phyloP scores from a whole-genome alignment of 495 filamentous ascomycete species.

The Podospora sp. region DNA sequence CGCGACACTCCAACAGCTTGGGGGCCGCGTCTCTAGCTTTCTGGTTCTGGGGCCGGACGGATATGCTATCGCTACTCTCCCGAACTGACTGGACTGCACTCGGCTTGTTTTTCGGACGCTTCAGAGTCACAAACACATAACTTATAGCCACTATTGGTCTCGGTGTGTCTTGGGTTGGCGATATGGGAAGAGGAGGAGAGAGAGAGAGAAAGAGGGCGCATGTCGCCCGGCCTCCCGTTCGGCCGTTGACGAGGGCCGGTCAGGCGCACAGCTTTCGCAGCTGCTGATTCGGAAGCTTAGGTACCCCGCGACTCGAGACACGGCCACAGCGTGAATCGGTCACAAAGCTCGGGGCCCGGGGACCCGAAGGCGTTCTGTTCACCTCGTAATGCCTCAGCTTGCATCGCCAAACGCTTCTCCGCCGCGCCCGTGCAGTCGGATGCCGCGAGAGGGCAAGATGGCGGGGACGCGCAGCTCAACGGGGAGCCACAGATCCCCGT shows the following conservation, averaged over 20 bases:
- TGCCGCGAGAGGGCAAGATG: background rate
- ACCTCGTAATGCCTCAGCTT: background rate
- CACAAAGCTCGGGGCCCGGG: background rate
- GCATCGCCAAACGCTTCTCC: background rate
- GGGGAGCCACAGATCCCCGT: slow-evolving; percentile 7
- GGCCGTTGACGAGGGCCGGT: slow-evolving; percentile 16
- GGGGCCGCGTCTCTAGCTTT: slow-evolving; percentile 22
- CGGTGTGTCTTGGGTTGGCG: slow-evolving; percentile 16
- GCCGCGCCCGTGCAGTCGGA: background rate
- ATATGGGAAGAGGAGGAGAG: background rate
- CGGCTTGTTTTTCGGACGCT: background rate
- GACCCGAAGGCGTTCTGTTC: background rate
- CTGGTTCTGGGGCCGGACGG: slow-evolving; percentile 18
- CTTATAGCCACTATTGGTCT: slow-evolving; percentile 16
- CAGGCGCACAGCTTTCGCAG: slow-evolving; percentile 21
- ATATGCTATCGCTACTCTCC: slow-evolving; percentile 26
- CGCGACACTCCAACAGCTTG: slow-evolving; percentile 12
- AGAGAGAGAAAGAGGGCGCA: background rate
- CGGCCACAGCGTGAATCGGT: background rate
- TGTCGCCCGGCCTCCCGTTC: background rate
- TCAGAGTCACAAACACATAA: slow-evolving; percentile 1
- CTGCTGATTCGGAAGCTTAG: slow-evolving; percentile 9
- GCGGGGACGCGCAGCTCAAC: slow-evolving; percentile 13
- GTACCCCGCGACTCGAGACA: slow-evolving; percentile 19
- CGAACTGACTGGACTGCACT: slow-evolving; percentile 13